Evolutionary conservation across 2,329 filamentous ascomycete genomes (phyloP).

Genomic region (Fusarium sp.): DNA sequence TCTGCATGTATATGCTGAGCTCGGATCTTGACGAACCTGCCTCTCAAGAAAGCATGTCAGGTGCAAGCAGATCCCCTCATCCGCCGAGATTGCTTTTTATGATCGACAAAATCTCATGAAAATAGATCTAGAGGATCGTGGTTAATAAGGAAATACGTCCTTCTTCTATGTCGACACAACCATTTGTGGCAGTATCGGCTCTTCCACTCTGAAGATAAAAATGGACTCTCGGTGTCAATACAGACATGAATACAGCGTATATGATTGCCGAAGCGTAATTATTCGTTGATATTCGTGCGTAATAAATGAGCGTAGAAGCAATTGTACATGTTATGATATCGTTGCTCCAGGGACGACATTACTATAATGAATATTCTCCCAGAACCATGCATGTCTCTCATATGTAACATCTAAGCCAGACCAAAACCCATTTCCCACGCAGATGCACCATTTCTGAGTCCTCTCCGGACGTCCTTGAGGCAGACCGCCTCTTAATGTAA

Average conservation of each 20-base stretch:
- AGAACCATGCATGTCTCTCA: constrained; percentile 25
- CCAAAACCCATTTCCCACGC: neutral
- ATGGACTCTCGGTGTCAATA: neutral
- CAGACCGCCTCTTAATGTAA: constrained; percentile 15
- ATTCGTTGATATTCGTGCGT: neutral
- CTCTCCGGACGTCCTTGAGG: neutral
- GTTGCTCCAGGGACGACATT: constrained; percentile 16
- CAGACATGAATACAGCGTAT: neutral
- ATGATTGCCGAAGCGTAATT: neutral
- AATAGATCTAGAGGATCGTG: neutral
- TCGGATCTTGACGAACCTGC: neutral
- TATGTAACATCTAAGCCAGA: constrained; percentile 20
- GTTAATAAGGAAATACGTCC: neutral
- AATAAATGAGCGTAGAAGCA: constrained; percentile 1
- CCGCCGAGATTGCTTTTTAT: neutral
- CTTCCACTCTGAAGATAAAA: neutral
- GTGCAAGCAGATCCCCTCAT: neutral
- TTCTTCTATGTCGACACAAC: neutral
- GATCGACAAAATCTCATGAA: neutral
- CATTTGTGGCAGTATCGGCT: neutral
- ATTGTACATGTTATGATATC: neutral
- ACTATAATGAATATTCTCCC: constrained; percentile 8
- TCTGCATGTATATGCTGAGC: neutral
- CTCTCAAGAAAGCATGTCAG: neutral
- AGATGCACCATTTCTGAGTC: constrained; percentile 1